Evolutionary conservation across 495 filamentous ascomycete species (phyloP).

Genomic region (Podospora sp.): DNA sequence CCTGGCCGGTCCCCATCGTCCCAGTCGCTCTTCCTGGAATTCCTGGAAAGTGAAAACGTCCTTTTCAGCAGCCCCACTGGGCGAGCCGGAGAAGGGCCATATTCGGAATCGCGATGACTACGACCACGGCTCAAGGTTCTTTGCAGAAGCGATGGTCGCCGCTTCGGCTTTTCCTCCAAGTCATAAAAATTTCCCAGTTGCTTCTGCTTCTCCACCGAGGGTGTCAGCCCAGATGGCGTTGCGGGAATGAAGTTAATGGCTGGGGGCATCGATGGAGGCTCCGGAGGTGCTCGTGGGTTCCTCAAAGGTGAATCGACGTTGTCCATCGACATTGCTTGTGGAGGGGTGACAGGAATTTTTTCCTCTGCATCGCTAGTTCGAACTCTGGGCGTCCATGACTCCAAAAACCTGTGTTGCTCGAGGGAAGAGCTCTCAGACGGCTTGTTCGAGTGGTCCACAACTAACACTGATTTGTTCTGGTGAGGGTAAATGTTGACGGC

Average conservation of each 20-base stretch:
- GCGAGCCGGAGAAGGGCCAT: constrained; percentile 45
- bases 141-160: constrained; percentile 58
- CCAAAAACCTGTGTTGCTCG: constrained; percentile 21
- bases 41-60: constrained; percentile 46
- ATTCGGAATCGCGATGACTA: constrained; percentile 60
- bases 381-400: constrained; percentile 33
- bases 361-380: constrained; percentile 45
- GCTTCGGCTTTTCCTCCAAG: constrained; percentile 42
- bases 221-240: constrained; percentile 60
- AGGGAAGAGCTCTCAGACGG: constrained; percentile 40
- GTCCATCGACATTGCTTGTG: constrained; percentile 51
- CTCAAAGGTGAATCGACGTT: constrained; percentile 69
- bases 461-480: constrained; percentile 77
- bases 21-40: constrained; percentile 36
- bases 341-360: constrained; percentile 47
- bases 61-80: constrained; percentile 44
- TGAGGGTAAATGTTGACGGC: constrained; percentile 84
- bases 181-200: constrained; percentile 54
- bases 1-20: constrained; percentile 30
- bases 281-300: constrained; percentile 73
- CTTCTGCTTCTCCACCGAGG: constrained; percentile 57
- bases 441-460: constrained; percentile 70
- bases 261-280: constrained; percentile 59
- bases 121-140: constrained; percentile 60
- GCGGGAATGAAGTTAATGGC: constrained; percentile 74